These are phyloP conservation scores for Geotrichum carabidarum DNA, from an alignment of 1,139 yeast genomes.

Conservation along the genomic window DNA sequence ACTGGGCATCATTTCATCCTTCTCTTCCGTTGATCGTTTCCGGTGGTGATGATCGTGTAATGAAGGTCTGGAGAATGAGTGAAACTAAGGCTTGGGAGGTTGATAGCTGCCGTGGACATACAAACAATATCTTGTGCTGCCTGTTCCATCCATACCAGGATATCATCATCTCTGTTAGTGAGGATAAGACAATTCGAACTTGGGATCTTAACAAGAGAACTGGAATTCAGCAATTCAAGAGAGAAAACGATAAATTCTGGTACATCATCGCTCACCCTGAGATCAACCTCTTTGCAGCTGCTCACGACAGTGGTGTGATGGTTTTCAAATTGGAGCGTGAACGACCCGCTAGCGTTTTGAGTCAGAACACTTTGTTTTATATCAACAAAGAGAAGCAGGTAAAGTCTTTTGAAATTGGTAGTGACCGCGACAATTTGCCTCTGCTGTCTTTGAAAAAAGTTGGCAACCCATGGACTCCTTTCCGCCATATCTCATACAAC, in stretches of 20 bases:
- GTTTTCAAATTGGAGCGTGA: conserved; percentile 96
- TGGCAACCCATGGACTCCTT: conserved; percentile 81
- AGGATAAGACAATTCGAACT: conserved; percentile 90
- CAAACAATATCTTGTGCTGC: conserved; percentile 84
- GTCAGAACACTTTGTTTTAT: conserved; percentile 65
- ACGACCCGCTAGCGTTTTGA: conserved; percentile 80
- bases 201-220: conserved; percentile 96
- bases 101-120: conserved; percentile 96
- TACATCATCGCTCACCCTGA: conserved; percentile 81
- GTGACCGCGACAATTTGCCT: conserved; percentile 58
- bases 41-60: conserved; percentile 93
- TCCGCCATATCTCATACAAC: conserved; percentile 81
- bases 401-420: conserved; percentile 65
- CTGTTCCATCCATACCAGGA: conserved; percentile 93
- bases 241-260: conserved; percentile 96
- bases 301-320: conserved; percentile 98
- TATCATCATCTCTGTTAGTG: conserved; percentile 86
- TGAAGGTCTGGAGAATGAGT: conserved; percentile 96
- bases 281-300: conserved; percentile 89
- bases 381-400: conserved; percentile 84
- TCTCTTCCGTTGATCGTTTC: conserved; percentile 93
- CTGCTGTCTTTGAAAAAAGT: conserved; percentile 77
- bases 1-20: conserved; percentile 98
- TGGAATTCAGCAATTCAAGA: conserved; percentile 88
- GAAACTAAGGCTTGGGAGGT: conserved; percentile 99